Evolutionary conservation across 2,329 filamentous ascomycete genomes (phyloP).

Genomic region (Colletotrichum cordylinicola): DNA sequence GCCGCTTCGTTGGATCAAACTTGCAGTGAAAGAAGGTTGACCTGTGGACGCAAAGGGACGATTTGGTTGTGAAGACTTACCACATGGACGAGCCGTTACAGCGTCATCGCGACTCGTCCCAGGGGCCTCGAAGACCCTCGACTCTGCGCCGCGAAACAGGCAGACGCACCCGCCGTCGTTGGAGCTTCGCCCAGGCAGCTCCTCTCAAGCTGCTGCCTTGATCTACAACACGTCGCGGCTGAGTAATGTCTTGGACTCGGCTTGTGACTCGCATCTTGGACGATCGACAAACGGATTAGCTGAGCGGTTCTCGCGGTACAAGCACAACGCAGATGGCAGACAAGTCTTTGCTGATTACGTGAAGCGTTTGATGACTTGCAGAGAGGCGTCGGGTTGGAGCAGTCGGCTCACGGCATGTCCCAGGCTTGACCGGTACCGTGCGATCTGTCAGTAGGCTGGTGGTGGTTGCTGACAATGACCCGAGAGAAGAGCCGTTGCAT

Average conservation of each 20-base stretch:
- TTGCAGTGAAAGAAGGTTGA: not conserved
- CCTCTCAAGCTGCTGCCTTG: not conserved
- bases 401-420: not conserved
- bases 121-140: not conserved
- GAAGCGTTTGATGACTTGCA: not conserved
- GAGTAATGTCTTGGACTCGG: not conserved
- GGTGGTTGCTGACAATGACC: not conserved
- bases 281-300: not conserved
- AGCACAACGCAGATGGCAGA: not conserved
- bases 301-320: not conserved
- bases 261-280: not conserved
- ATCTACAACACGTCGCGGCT: not conserved
- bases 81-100: not conserved
- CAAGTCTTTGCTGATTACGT: not conserved
- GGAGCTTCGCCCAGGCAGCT: not conserved
- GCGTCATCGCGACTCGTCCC: not conserved
- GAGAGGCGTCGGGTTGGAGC: not conserved
- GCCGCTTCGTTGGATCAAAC: conserved; percentile 4
- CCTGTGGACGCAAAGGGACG: not conserved
- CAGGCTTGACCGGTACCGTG: not conserved
- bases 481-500: not conserved
- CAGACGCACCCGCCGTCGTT: not conserved
- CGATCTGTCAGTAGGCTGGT: not conserved
- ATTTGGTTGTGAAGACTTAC: not conserved
- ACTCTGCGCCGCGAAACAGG: not conserved